phyloP scores from a whole-genome alignment of 2,329 filamentous ascomycete species.

The Fusarium torulosum region DNA sequence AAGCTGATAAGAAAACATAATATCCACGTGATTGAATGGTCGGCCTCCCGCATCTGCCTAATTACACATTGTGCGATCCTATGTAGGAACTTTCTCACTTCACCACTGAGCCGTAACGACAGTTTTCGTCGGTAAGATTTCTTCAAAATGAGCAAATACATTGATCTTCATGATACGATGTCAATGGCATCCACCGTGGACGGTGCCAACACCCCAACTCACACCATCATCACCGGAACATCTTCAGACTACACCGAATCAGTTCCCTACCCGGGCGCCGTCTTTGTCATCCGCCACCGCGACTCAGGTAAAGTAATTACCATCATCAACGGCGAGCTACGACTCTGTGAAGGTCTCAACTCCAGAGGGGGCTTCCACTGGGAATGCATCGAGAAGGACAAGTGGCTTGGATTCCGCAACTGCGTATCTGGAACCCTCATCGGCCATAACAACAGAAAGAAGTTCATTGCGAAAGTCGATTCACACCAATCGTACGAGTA shows the following conservation, averaged over 20 bases:
- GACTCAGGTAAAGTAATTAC: slow-evolving; percentile 49
- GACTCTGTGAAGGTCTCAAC: slow-evolving; percentile 37
- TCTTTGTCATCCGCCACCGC: slow-evolving; percentile 51
- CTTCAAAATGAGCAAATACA: slow-evolving; percentile 32
- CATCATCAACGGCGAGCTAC: slow-evolving; percentile 48
- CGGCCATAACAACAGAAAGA: slow-evolving; percentile 48
- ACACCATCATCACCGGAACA: slow-evolving; percentile 26
- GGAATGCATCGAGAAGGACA: slow-evolving; percentile 54
- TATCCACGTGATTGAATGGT: not conserved
- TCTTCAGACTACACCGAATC: slow-evolving; percentile 24
- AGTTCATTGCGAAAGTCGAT: slow-evolving; percentile 41
- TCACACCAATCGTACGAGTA: slow-evolving; percentile 49
- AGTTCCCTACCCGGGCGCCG: slow-evolving; percentile 45
- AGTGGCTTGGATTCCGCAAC: slow-evolving; percentile 57
- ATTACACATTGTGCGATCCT: slow-evolving; percentile 5
- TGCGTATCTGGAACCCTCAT: slow-evolving; percentile 51
- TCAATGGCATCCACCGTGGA: slow-evolving; percentile 41
- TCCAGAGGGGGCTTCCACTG: slow-evolving; percentile 51
- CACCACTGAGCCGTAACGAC: not conserved
- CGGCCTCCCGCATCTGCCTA: not conserved
- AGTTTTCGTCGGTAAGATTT: not conserved
- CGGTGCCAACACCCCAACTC: slow-evolving; percentile 31
- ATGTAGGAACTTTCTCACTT: not conserved
- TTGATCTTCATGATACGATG: slow-evolving; percentile 33
- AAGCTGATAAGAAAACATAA: not conserved